These are phyloP conservation scores for Phytophthora hibernalis DNA, from an alignment of 352 stramenopile species.

Conservation along the genomic window DNA sequence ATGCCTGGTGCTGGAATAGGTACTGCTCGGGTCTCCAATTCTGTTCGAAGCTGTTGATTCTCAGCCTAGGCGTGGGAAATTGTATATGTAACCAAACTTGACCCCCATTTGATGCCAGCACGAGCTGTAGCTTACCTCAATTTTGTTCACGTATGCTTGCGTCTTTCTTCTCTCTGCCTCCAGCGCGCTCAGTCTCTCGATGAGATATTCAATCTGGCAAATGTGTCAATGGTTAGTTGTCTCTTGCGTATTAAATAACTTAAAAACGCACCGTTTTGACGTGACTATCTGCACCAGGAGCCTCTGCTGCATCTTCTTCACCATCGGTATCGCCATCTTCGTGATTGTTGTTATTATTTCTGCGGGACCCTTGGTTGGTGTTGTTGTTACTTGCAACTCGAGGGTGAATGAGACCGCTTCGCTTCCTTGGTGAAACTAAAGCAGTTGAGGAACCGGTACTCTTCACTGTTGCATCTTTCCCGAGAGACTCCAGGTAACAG, in stretches of 20 bases:
- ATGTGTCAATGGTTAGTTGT: background rate
- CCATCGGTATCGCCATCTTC: slow-evolving; percentile 13
- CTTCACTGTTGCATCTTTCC: background rate
- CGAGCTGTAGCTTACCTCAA: slow-evolving; percentile 49
- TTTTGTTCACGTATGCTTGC: slow-evolving; percentile 37
- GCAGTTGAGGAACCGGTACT: background rate
- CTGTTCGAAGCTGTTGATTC: slow-evolving; percentile 44
- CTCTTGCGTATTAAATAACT: background rate
- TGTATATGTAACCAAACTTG: background rate
- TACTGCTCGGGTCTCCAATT: slow-evolving; percentile 31
- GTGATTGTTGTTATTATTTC: slow-evolving; percentile 16
- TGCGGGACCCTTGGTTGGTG: background rate
- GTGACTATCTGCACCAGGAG: slow-evolving; percentile 25
- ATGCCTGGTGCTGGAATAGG: slow-evolving; percentile 15
- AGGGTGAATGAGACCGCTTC: slow-evolving; percentile 12
- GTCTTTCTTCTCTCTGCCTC: slow-evolving; percentile 54
- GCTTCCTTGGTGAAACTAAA: slow-evolving; percentile 25
- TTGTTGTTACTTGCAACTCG: slow-evolving; percentile 4
- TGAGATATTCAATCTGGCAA: slow-evolving; percentile 64
- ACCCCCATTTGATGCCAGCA: background rate
- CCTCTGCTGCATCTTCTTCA: slow-evolving; percentile 9
- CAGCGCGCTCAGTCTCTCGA: slow-evolving; percentile 56
- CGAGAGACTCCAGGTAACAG: slow-evolving; percentile 37
- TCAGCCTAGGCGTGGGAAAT: slow-evolving; percentile 33
- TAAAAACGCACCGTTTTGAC: slow-evolving; percentile 48